These are phyloP conservation scores for Podaxis carcinomalis DNA, from an alignment of 768 basidiomycete species.

Conservation along the genomic window DNA sequence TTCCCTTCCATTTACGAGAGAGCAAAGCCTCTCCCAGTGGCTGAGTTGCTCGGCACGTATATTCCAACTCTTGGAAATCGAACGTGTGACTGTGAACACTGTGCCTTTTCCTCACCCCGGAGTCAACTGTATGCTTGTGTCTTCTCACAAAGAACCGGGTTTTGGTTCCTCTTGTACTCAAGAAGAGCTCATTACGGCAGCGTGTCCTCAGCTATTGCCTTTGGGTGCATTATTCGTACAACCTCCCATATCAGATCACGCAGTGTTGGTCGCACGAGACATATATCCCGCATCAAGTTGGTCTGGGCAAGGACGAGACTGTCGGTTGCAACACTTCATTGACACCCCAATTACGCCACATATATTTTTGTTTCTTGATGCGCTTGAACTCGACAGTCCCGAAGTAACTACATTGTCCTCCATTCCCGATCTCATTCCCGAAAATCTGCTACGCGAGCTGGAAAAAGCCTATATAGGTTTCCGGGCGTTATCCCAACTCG, in stretches of 20 bases:
- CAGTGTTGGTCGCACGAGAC: slow-evolving; percentile 19
- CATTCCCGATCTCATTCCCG: slow-evolving; percentile 22
- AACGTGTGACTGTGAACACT: slow-evolving; percentile 15
- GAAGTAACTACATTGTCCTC: not conserved
- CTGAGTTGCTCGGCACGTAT: not conserved
- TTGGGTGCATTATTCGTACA: slow-evolving; percentile 26
- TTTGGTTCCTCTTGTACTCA: slow-evolving; percentile 30
- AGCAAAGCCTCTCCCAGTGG: not conserved
- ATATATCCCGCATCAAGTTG: slow-evolving; percentile 20
- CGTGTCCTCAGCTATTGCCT: slow-evolving; percentile 24
- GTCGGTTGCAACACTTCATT: slow-evolving; percentile 10
- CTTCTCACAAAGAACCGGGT: slow-evolving; percentile 27
- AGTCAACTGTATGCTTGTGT: slow-evolving; percentile 22
- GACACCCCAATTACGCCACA: slow-evolving; percentile 4
- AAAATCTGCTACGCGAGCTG: slow-evolving; percentile 24
- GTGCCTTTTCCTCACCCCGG: slow-evolving; percentile 23
- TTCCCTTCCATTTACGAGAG: not conserved
- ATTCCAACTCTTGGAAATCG: slow-evolving; percentile 20
- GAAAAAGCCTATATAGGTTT: slow-evolving; percentile 26
- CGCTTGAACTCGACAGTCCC: slow-evolving; percentile 23
- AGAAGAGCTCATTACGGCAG: slow-evolving; percentile 27
- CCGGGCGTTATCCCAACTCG: slow-evolving; percentile 15
- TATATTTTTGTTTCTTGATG: slow-evolving; percentile 28
- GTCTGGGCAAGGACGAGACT: slow-evolving; percentile 24
- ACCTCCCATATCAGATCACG: slow-evolving; percentile 24